These are phyloP conservation scores for Chaetomium cochliodes DNA, from an alignment of 495 filamentous ascomycete genomes.

Conservation along the genomic window DNA sequence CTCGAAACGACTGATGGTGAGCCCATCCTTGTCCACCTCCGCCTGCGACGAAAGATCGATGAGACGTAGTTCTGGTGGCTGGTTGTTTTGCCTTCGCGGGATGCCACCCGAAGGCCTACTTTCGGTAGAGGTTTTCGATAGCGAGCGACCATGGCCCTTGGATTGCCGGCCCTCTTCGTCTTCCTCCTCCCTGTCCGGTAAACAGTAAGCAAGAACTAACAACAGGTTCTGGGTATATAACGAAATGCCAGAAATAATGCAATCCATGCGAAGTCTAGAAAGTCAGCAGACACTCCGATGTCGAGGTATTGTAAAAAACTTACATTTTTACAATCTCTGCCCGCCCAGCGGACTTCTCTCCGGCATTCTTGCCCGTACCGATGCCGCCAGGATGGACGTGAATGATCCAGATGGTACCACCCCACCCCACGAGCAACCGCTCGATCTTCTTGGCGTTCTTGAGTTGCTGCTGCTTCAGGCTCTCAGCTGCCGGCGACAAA, in stretches of 20 bases:
- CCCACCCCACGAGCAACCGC: conserved; percentile 90
- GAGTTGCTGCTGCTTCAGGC: conserved; percentile 46
- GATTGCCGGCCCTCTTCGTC: conserved; percentile 25
- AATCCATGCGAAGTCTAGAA: conserved; percentile 83
- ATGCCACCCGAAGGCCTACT: conserved; percentile 58
- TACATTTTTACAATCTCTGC: conserved; percentile 90
- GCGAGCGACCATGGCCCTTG: conserved; percentile 37
- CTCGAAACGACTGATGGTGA: conserved; percentile 81
- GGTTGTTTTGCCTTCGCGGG: conserved; percentile 67
- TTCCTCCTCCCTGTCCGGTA: conserved; percentile 63
- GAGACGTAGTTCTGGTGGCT: conserved; percentile 83
- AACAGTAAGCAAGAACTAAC: conserved; percentile 85
- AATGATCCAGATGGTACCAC: conserved; percentile 91
- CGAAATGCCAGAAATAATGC: conserved; percentile 93
- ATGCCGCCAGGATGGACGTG: conserved; percentile 79
- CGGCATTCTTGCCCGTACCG: conserved; percentile 64
- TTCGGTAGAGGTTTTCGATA: conserved; percentile 45
- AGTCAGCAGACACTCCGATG: conserved; percentile 29
- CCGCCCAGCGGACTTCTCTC: conserved; percentile 69
- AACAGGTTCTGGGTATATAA: conserved; percentile 91
- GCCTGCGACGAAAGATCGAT: conserved; percentile 80
- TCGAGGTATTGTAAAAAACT: not conserved
- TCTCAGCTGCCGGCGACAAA: conserved; percentile 48
- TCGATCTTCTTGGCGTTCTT: conserved; percentile 56
- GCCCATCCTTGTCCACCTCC: conserved; percentile 72